These are phyloP conservation scores for Dactylellina haptotyla DNA, from an alignment of 2,329 filamentous ascomycete genomes.

Conservation along the genomic window DNA sequence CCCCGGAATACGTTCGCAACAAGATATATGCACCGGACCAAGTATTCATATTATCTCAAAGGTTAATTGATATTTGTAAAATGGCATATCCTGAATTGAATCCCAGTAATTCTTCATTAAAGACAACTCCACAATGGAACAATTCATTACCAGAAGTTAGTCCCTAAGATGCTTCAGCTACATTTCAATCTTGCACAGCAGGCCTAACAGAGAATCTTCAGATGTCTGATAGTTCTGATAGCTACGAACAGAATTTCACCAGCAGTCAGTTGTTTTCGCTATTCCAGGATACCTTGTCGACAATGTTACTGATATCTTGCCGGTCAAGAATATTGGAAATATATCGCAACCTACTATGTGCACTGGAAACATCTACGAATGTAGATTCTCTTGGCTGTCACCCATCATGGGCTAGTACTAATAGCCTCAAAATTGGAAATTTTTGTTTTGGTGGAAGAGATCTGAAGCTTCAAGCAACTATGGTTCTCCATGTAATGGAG, in stretches of 20 bases:
- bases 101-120: background rate
- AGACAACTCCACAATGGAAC: background rate
- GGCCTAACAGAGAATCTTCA: background rate
- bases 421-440: background rate
- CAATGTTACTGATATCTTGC: background rate
- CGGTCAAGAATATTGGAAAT: background rate
- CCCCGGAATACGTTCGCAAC: background rate
- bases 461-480: background rate
- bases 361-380: background rate
- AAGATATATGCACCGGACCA: background rate
- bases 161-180: too few relatives aligned
- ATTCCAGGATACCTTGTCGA: background rate
- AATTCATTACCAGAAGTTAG: too few relatives aligned
- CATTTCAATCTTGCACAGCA: too few relatives aligned
- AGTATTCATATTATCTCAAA: constrained; percentile 1
- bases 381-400: background rate
- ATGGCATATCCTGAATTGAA: background rate
- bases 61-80: background rate
- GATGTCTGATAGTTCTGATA: background rate
- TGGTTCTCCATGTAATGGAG: constrained; percentile 3
- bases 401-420: background rate
- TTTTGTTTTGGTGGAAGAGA: background rate
- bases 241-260: background rate
- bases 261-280: background rate
- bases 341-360: background rate